phyloP scores from a whole-genome alignment of 257 asterid genomes.

The Solanum clarkiae region DNA sequence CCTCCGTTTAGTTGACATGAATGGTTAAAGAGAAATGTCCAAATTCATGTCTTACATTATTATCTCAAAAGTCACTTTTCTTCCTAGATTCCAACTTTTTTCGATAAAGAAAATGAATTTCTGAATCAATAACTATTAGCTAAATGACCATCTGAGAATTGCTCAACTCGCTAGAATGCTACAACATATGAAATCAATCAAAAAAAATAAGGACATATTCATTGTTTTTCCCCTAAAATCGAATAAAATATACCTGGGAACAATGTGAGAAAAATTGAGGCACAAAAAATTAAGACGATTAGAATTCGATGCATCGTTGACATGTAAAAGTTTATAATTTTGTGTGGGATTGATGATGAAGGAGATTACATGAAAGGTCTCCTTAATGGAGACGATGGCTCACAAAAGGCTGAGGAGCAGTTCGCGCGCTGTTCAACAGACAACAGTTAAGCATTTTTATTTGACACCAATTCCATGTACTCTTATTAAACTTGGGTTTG shows the following conservation, averaged over 20 bases:
- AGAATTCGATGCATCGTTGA: not conserved
- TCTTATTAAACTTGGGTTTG: not conserved
- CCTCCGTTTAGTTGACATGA: no score
- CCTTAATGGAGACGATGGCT: not conserved
- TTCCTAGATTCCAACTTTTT: not conserved
- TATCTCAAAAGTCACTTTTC: not conserved
- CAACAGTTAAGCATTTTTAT: not conserved
- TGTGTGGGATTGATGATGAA: not conserved
- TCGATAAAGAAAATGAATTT: no score
- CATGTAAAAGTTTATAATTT: not conserved
- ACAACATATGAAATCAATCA: not conserved
- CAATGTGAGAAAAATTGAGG: conserved; percentile 28
- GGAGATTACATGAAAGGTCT: not conserved
- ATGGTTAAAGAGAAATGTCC: no score
- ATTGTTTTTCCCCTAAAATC: not conserved
- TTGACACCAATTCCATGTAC: not conserved
- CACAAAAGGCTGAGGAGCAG: not conserved
- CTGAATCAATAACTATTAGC: no score
- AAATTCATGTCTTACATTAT: no score
- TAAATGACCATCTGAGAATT: not conserved
- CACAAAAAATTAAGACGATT: not conserved
- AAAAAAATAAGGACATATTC: not conserved
- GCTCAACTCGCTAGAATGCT: not conserved
- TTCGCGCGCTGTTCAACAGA: not conserved
- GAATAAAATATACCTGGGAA: conserved; percentile 28